A percentile compares a stretch with the other conserved stretches of the same genome.
Evolutionary conservation across 805 yeast genomes (phyloP).

Genomic region (Ogataea corticis): DNA sequence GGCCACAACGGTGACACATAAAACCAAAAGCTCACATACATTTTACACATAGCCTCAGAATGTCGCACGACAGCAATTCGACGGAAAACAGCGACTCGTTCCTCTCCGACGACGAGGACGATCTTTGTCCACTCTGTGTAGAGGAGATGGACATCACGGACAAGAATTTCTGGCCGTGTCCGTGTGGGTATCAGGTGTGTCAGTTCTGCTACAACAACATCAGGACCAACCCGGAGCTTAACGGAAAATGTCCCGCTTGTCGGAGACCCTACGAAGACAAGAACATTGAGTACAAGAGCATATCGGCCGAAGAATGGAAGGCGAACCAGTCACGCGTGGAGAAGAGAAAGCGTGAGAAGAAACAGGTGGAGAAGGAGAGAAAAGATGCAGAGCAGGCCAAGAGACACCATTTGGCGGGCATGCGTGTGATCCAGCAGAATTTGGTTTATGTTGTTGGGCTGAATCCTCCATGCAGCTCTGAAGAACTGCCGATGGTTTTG

Average conservation of each 20-base stretch:
- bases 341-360: slow-evolving; percentile 77
- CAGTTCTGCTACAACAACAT: slow-evolving; percentile 98
- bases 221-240: slow-evolving; percentile 90
- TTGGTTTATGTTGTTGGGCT: slow-evolving; percentile 94
- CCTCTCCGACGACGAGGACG: slow-evolving; percentile 79
- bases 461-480: slow-evolving; percentile 84
- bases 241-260: slow-evolving; percentile 97
- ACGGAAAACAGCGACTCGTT: slow-evolving; percentile 48
- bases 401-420: slow-evolving; percentile 91
- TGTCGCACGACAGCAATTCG: slow-evolving; percentile 22
- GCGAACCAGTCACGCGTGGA: slow-evolving; percentile 78
- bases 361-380: slow-evolving; percentile 86
- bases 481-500: slow-evolving; percentile 77
- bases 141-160: slow-evolving; percentile 98
- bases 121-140: slow-evolving; percentile 89
- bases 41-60: not conserved
- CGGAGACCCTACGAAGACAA: slow-evolving; percentile 93
- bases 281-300: slow-evolving; percentile 79
- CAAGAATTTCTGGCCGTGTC: slow-evolving; percentile 97
- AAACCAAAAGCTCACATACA: too few relatives aligned
- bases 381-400: slow-evolving; percentile 83
- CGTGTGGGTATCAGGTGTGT: slow-evolving; percentile 98
- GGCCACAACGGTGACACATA: too few relatives aligned
- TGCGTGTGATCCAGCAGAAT: slow-evolving; percentile 98
- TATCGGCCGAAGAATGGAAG: slow-evolving; percentile 86